Conservation (phyloP, 192 early-diverging fungal genomes). For the Mortierella claussenii region DNA sequence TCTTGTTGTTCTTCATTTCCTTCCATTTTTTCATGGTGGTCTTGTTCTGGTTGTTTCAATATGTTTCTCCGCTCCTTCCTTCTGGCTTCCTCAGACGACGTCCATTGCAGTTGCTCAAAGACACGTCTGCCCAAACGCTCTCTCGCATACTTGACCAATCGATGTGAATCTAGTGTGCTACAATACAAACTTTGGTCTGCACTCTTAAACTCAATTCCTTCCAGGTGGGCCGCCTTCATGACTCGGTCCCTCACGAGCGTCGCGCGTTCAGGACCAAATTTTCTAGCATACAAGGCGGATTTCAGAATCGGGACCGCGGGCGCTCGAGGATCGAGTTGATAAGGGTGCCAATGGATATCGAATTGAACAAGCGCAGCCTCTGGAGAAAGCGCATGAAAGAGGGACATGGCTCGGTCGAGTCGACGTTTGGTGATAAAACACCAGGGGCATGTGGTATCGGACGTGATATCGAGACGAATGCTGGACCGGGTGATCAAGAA, state of each 20-base stretch:
- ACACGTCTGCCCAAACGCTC: constrained; percentile 6
- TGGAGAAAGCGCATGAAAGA: not conserved
- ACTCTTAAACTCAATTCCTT: constrained; percentile 13
- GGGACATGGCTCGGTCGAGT: constrained; percentile 7
- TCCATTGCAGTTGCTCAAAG: not conserved
- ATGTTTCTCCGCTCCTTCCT: too few species aligned
- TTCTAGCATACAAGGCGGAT: constrained; percentile 4
- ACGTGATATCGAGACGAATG: constrained; percentile 28
- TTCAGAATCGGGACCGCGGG: not conserved
- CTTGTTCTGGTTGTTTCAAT: not conserved
- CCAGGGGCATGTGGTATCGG: constrained; percentile 25
- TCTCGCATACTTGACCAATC: constrained; percentile 14
- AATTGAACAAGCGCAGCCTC: constrained; percentile 1
- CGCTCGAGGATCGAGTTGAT: constrained; percentile 21
- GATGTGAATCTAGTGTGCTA: constrained; percentile 23
- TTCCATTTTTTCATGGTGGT: not conserved
- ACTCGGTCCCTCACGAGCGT: constrained; percentile 7
- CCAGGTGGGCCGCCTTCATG: not conserved
- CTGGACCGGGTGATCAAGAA: not conserved
- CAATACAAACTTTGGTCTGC: constrained; percentile 15
- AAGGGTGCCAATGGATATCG: constrained; percentile 31
- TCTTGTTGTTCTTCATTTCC: not conserved
- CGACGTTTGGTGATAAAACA: constrained; percentile 25
- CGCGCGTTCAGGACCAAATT: constrained; percentile 10
- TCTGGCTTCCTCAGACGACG: not conserved